Evolutionary conservation across 179 eudicot genomes (phyloP).

Genomic region (Kewa caespitosa): DNA sequence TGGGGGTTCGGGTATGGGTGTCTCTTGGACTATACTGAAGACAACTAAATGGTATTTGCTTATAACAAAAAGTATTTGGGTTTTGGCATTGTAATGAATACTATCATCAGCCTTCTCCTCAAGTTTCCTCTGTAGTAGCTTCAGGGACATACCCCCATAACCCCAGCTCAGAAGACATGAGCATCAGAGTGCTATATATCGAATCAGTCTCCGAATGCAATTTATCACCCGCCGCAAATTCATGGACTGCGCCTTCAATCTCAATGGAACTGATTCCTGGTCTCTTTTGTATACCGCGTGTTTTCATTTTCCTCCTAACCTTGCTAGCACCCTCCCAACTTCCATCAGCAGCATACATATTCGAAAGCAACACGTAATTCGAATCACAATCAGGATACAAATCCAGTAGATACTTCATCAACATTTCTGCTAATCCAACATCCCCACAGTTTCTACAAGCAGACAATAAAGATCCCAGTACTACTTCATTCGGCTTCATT

Average conservation of each 20-base stretch:
- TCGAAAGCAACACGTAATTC: constrained; percentile 63
- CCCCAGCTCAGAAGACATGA: constrained; percentile 42
- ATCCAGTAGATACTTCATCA: constrained; percentile 48
- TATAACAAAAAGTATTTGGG: no score
- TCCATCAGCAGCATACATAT: constrained; percentile 66
- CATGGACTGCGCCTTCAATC: constrained; percentile 47
- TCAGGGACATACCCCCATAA: constrained; percentile 31
- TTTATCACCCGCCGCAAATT: constrained; percentile 64
- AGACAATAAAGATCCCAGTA: constrained; percentile 61
- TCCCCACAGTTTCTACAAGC: constrained; percentile 59
- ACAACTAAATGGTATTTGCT: no score
- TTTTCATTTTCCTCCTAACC: constrained; percentile 69
- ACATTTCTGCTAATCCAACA: constrained; percentile 53
- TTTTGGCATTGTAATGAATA: no score
- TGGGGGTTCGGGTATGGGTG: no score
- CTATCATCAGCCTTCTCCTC: constrained; percentile 5
- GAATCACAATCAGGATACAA: constrained; percentile 53
- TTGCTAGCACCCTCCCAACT: constrained; percentile 61
- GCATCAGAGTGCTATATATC: constrained; percentile 44
- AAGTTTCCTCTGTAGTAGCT: constrained; percentile 23
- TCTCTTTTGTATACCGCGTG: constrained; percentile 53
- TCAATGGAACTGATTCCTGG: constrained; percentile 74
- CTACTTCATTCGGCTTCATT: constrained; percentile 68
- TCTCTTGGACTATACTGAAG: no score
- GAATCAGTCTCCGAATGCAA: constrained; percentile 47